Conservation (phyloP, 805 yeast genomes). For the Candida pseudoglaebosa region DNA sequence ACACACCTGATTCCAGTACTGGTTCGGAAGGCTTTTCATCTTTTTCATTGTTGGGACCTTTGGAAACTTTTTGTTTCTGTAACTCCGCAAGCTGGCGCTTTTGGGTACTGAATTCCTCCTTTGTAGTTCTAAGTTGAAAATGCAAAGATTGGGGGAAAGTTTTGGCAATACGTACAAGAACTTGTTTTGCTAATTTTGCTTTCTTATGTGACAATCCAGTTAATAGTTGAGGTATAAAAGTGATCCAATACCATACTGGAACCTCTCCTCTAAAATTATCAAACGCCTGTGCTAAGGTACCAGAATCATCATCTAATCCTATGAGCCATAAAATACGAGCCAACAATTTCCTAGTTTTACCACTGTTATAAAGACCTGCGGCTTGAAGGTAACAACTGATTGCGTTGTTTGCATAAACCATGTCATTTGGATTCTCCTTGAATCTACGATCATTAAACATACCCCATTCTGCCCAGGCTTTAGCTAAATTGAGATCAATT, state of each 20-base stretch:
- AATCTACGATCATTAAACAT: slow-evolving; percentile 85
- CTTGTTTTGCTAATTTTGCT: slow-evolving; percentile 82
- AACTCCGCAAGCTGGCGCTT: slow-evolving; percentile 64
- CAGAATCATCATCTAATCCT: slow-evolving; percentile 81
- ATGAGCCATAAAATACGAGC: slow-evolving; percentile 93
- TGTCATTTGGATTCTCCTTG: slow-evolving; percentile 77
- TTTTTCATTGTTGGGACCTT: neutral
- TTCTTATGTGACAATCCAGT: slow-evolving; percentile 89
- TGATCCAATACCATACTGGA: slow-evolving; percentile 99
- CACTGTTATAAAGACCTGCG: slow-evolving; percentile 91
- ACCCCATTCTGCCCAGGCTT: slow-evolving; percentile 99
- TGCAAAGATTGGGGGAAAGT: slow-evolving; percentile 96
- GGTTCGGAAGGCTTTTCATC: slow-evolving; percentile 1
- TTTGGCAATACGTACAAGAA: slow-evolving; percentile 88
- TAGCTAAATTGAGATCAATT: slow-evolving; percentile 87
- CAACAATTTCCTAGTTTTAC: slow-evolving; percentile 80
- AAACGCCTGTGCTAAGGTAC: slow-evolving; percentile 80
- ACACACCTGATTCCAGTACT: slow-evolving; percentile 2
- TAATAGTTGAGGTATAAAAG: slow-evolving; percentile 90
- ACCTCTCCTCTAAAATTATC: slow-evolving; percentile 92
- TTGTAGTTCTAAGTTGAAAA: slow-evolving; percentile 91
- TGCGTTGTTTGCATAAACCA: slow-evolving; percentile 86
- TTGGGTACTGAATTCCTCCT: slow-evolving; percentile 85
- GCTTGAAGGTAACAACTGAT: slow-evolving; percentile 96
- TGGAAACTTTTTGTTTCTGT: slow-evolving; percentile 17